phyloP scores from a whole-genome alignment of 208 protist species.

The Acanthamoeba quina region DNA sequence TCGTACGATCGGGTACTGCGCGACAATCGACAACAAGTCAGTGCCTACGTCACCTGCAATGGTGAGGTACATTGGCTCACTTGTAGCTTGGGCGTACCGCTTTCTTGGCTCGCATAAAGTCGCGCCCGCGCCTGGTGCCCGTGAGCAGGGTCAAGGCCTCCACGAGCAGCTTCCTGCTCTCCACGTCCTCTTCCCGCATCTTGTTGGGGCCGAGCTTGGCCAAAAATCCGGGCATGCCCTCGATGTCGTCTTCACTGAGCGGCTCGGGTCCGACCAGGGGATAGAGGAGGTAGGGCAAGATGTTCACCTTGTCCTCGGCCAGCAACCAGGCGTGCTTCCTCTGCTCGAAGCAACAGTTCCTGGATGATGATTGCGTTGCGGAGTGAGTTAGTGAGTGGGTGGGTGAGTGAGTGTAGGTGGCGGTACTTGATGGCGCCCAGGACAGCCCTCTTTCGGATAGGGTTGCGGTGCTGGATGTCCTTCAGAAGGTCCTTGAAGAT shows the following conservation, averaged over 20 bases:
- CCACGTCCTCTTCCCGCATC: conserved; percentile 13
- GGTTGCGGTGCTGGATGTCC: conserved; percentile 54
- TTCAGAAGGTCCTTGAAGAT: conserved; percentile 58
- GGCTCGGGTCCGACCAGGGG: conserved; percentile 58
- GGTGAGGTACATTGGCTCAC: neutral
- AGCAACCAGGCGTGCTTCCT: conserved; percentile 51
- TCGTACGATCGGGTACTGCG: conserved; percentile 40
- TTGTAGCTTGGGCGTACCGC: conserved; percentile 13
- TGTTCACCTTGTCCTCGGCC: conserved; percentile 54
- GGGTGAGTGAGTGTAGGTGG: neutral
- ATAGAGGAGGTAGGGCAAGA: conserved; percentile 49
- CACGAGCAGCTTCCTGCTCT: conserved; percentile 42
- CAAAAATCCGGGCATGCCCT: conserved; percentile 53
- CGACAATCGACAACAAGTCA: too few species aligned
- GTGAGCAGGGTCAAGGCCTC: conserved; percentile 42
- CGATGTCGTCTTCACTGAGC: conserved; percentile 35
- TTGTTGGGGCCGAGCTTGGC: conserved; percentile 38
- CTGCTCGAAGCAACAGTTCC: conserved; percentile 71
- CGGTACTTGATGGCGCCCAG: conserved; percentile 52
- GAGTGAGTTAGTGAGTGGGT: neutral
- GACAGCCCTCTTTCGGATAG: conserved; percentile 37
- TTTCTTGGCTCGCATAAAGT: conserved; percentile 58
- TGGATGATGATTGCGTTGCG: neutral
- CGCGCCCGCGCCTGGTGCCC: conserved; percentile 1
- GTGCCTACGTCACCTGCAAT: too few species aligned